A percentile compares a stretch with the other conserved stretches of the same genome.
These are phyloP conservation scores for Bretschneidera sinensis DNA, from an alignment of 345 rosid genomes.

Conservation along the genomic window DNA sequence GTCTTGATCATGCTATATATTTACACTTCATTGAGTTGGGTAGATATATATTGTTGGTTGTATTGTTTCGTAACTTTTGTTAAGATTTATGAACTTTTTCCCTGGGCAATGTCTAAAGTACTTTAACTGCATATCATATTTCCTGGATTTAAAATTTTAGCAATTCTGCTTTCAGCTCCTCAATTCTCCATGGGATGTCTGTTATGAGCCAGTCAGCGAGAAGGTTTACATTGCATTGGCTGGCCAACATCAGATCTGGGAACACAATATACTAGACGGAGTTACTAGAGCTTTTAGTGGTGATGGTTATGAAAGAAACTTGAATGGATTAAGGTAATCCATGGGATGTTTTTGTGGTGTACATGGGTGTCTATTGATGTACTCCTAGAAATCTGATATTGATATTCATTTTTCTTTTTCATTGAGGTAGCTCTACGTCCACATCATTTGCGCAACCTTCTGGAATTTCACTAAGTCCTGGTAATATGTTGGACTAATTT, in stretches of 20 bases:
- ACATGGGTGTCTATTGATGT: background rate
- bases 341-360: background rate
- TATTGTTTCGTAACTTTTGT: background rate
- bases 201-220: conserved; percentile 61
- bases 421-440: conserved; percentile 54
- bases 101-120: background rate
- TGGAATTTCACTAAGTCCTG: conserved; percentile 71
- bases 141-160: conserved; percentile 8
- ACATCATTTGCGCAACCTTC: conserved; percentile 96
- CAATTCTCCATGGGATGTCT: conserved; percentile 96
- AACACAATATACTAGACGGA: conserved; percentile 57
- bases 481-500: conserved; percentile 31
- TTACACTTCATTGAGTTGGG: conserved; percentile 1
- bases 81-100: background rate
- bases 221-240: conserved; percentile 94
- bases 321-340: conserved; percentile 76
- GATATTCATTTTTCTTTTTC: conserved; percentile 12
- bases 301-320: conserved; percentile 87
- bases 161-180: conserved; percentile 52
- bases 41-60: conserved; percentile 4
- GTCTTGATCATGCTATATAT: background rate
- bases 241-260: conserved; percentile 97
- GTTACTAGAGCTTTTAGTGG: conserved; percentile 81
- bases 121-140: background rate
- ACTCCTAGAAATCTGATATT: background rate